Evolutionary conservation across 805 yeast genomes (phyloP).

Genomic region (Lachancea meyersii): DNA sequence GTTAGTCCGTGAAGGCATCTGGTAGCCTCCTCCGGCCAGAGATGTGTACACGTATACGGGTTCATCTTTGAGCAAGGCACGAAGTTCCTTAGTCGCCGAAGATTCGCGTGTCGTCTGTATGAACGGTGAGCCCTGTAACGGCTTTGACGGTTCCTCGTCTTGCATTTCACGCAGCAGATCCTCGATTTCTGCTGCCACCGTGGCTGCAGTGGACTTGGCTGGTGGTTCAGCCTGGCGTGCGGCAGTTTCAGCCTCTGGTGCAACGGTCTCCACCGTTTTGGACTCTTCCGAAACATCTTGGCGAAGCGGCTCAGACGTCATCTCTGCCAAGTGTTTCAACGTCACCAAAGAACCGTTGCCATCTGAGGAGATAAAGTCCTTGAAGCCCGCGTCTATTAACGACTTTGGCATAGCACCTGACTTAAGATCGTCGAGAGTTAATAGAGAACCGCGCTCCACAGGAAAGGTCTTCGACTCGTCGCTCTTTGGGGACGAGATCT

Average conservation of each 20-base stretch:
- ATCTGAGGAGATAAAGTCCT: background rate
- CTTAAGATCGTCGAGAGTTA: background rate
- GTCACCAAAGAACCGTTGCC: background rate
- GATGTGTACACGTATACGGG: conserved; percentile 81
- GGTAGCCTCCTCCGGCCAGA: conserved; percentile 77
- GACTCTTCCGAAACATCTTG: background rate
- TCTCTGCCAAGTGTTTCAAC: background rate
- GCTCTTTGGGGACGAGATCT: background rate
- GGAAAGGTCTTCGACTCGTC: background rate
- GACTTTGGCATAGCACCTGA: background rate
- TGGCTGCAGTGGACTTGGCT: background rate
- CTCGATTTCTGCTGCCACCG: conserved; percentile 28
- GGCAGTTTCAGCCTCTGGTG: background rate
- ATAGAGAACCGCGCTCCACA: background rate
- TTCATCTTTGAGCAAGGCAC: conserved; percentile 35
- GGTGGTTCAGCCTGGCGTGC: conserved; percentile 7
- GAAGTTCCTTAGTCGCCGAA: conserved; percentile 12
- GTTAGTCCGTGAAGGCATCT: conserved; percentile 70
- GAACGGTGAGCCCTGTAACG: background rate
- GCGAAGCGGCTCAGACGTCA: background rate
- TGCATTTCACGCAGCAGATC: conserved; percentile 25
- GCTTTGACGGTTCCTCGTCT: background rate
- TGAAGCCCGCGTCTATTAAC: background rate
- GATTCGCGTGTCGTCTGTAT: background rate
- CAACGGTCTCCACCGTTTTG: background rate